Evolutionary conservation across 2,329 filamentous ascomycete genomes (phyloP).

Genomic region (Myotisia sp.): DNA sequence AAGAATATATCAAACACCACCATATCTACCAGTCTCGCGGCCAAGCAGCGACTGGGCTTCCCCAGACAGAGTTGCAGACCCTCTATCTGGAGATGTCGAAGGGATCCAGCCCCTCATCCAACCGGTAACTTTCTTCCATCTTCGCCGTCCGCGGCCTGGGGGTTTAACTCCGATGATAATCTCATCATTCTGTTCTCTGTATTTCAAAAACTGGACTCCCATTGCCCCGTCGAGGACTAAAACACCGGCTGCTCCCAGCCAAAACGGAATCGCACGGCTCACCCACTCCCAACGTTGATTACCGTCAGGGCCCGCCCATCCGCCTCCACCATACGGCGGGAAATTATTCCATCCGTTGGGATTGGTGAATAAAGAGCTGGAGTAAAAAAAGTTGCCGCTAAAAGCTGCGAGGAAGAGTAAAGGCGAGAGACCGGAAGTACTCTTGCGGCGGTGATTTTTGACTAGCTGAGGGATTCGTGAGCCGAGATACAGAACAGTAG

Average conservation of each 20-base stretch:
- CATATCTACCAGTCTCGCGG: conserved; percentile 20
- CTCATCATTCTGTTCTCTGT: conserved; percentile 35
- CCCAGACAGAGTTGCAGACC: conserved; percentile 10
- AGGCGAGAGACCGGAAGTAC: conserved; percentile 49
- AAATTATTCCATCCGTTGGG: conserved; percentile 49
- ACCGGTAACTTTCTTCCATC: conserved; percentile 45
- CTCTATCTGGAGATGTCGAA: conserved; percentile 27
- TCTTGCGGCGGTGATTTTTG: conserved; percentile 50
- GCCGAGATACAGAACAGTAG: conserved; percentile 43
- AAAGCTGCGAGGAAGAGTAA: conserved; percentile 53
- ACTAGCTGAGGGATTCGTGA: conserved; percentile 51
- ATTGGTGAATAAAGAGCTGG: conserved; percentile 46
- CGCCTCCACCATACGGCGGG: conserved; percentile 41
- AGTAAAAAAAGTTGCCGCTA: conserved; percentile 55
- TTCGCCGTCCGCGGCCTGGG: conserved; percentile 24
- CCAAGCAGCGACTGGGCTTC: conserved; percentile 22
- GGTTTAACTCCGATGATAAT: conserved; percentile 36
- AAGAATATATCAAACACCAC: conserved; percentile 18
- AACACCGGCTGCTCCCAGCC: conserved; percentile 51
- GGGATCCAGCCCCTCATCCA: conserved; percentile 57
- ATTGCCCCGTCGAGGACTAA: conserved; percentile 48
- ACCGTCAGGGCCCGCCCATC: conserved; percentile 45
- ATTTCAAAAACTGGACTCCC: conserved; percentile 48
- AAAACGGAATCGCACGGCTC: conserved; percentile 46
- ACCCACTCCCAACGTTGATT: conserved; percentile 44